These are phyloP conservation scores for Ettlia oleoabundans DNA, from an alignment of 139 green algal genomes.

Conservation along the genomic window DNA sequence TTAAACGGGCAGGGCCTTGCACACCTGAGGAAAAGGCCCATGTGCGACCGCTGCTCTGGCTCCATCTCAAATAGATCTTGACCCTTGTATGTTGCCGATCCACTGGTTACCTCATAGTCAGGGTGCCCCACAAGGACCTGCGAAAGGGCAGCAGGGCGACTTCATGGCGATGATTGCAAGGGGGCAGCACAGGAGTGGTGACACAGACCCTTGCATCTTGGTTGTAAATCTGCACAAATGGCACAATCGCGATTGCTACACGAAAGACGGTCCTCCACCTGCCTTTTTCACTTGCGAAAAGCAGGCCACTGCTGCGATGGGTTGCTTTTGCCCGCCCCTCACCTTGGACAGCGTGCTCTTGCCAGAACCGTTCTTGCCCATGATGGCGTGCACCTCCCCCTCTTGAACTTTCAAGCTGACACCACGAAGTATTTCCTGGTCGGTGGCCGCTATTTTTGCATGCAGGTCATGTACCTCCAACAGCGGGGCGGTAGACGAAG, in stretches of 20 bases:
- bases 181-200: neutral
- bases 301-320: neutral
- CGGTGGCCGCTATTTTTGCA: slow-evolving; percentile 78
- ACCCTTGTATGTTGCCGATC: slow-evolving; percentile 90
- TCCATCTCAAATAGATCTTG: slow-evolving; percentile 92
- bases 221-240: neutral
- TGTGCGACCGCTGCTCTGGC: slow-evolving; percentile 90
- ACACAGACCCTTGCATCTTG: neutral
- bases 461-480: too few relatives aligned
- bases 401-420: slow-evolving; percentile 90
- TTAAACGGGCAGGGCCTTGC: too few relatives aligned
- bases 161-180: neutral
- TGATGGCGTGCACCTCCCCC: slow-evolving; percentile 96
- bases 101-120: slow-evolving; percentile 94
- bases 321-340: too few relatives aligned
- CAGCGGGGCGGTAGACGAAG: too few relatives aligned
- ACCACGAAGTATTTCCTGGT: slow-evolving; percentile 91
- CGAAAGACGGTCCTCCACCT: too few relatives aligned
- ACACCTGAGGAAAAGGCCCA: slow-evolving; percentile 90
- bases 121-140: slow-evolving; percentile 95
- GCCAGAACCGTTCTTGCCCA: slow-evolving; percentile 98
- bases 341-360: slow-evolving; percentile 96
- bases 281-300: neutral
- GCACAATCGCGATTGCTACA: too few relatives aligned
- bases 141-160: too few relatives aligned